Conservation (phyloP, 371 early-diverging fungal species). For the Mortierella sp. region DNA sequence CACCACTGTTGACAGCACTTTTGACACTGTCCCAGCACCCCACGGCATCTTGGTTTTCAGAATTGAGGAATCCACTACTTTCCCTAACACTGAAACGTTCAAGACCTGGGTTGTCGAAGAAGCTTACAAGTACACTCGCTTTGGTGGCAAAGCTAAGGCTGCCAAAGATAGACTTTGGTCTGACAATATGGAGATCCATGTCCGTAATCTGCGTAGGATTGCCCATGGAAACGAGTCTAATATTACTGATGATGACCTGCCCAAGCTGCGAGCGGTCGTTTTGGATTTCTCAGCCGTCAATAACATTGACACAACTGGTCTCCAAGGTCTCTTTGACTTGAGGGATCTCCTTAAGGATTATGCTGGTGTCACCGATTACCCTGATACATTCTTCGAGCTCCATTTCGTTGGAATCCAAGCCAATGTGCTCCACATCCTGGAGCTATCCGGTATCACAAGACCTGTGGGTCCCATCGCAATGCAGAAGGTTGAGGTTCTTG, state of each 20-base stretch:
- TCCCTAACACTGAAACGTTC: slow-evolving; percentile 76
- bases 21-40: slow-evolving; percentile 58
- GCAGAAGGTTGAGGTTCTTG: slow-evolving; percentile 34
- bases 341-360: slow-evolving; percentile 65
- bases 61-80: slow-evolving; percentile 76
- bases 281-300: slow-evolving; percentile 86
- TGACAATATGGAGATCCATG: slow-evolving; percentile 43
- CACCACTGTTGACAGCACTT: slow-evolving; percentile 28
- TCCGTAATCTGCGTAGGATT: slow-evolving; percentile 33
- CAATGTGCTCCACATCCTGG: slow-evolving; percentile 50
- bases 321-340: slow-evolving; percentile 77
- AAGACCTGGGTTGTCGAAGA: slow-evolving; percentile 62
- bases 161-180: slow-evolving; percentile 39
- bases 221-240: slow-evolving; percentile 38
- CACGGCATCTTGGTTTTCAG: slow-evolving; percentile 74
- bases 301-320: slow-evolving; percentile 83
- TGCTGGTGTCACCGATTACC: slow-evolving; percentile 55
- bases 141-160: slow-evolving; percentile 37
- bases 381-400: slow-evolving; percentile 40
- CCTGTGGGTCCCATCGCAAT: slow-evolving; percentile 45
- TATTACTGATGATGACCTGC: slow-evolving; percentile 57
- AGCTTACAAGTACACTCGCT: slow-evolving; percentile 55
- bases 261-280: slow-evolving; percentile 76
- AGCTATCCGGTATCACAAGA: slow-evolving; percentile 58
- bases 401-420: slow-evolving; percentile 56